Conservation (phyloP, 257 asterid species). For the Jaltomata sinuosa region DNA sequence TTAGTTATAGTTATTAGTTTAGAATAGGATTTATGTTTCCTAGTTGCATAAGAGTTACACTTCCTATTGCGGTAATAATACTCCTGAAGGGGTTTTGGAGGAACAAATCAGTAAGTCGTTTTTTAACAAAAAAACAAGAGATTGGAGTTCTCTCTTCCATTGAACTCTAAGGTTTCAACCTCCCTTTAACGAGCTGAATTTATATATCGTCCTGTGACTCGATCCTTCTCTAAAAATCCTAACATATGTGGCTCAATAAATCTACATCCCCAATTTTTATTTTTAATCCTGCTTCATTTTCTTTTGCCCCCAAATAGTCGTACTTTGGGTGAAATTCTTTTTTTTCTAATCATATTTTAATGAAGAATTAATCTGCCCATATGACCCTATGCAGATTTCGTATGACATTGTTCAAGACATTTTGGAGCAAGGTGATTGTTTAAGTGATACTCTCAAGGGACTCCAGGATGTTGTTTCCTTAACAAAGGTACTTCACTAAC, state of each 20-base stretch:
- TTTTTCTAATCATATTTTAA: not conserved
- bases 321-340: not conserved
- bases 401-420: slow-evolving; percentile 81
- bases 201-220: no score
- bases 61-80: no score
- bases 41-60: no score
- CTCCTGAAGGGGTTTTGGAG: no score
- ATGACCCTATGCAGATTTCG: slow-evolving; percentile 47
- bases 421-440: slow-evolving; percentile 69
- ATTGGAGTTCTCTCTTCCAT: no score
- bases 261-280: not conserved
- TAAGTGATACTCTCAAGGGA: slow-evolving; percentile 72
- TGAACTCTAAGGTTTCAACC: no score
- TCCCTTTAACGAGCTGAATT: no score
- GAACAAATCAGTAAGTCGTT: no score
- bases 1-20: no score
- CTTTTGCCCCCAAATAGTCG: not conserved
- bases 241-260: slow-evolving; percentile 7
- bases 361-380: not conserved
- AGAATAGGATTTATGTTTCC: no score
- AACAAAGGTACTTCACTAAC: slow-evolving; percentile 59
- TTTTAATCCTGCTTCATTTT: slow-evolving; percentile 8
- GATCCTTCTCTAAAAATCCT: no score
- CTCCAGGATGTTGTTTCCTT: slow-evolving; percentile 85
- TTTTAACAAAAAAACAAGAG: no score